Conservation (phyloP, 208 protist species). For the Trypanosoma scelopori region DNA sequence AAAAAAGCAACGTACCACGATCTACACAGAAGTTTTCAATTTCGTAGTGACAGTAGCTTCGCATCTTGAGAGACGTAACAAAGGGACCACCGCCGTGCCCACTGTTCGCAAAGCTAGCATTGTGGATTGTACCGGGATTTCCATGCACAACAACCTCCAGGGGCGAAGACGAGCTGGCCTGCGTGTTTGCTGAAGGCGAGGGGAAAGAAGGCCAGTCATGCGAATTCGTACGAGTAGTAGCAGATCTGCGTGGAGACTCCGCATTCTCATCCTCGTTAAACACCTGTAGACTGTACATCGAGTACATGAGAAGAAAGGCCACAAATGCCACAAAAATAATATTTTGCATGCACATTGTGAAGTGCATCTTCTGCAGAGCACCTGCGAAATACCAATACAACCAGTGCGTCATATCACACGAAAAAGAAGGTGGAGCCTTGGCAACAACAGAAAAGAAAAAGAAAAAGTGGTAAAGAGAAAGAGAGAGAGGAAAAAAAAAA, state of each 20-base stretch:
- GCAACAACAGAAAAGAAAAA: neutral
- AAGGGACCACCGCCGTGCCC: slow-evolving; percentile 17
- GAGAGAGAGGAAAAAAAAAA: too few relatives aligned
- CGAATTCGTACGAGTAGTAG: too few relatives aligned
- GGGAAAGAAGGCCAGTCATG: too few relatives aligned
- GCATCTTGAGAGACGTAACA: slow-evolving; percentile 13
- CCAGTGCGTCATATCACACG: too few relatives aligned
- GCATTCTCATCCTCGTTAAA: slow-evolving; percentile 1
- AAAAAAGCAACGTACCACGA: slow-evolving; percentile 27
- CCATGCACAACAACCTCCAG: slow-evolving; percentile 17
- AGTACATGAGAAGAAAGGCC: neutral
- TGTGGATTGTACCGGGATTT: slow-evolving; percentile 12
- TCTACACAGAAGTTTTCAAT: slow-evolving; percentile 36
- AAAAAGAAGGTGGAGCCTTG: neutral
- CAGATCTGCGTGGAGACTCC: neutral
- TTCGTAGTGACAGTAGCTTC: slow-evolving; percentile 31
- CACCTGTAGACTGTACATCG: neutral
- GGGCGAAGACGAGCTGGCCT: neutral
- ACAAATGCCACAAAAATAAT: neutral
- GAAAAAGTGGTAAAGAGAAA: neutral
- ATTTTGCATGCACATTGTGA: neutral
- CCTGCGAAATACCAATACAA: neutral
- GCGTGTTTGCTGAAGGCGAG: too few relatives aligned
- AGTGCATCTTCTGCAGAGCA: neutral
- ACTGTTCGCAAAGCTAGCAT: slow-evolving; percentile 14